Conservation (phyloP, 31 red algal genomes). For the Endocladia muricata region DNA sequence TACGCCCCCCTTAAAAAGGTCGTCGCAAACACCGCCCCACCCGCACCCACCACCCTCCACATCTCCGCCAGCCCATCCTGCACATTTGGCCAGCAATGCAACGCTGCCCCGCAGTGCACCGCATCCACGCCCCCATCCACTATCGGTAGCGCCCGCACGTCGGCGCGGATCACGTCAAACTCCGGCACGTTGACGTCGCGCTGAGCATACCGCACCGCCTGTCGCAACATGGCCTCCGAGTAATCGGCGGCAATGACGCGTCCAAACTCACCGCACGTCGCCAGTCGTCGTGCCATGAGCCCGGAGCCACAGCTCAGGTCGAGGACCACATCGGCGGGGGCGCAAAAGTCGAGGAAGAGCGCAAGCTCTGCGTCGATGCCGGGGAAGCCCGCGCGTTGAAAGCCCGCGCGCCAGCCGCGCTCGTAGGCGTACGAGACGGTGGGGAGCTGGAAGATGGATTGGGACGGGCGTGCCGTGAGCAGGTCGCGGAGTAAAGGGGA, state of each 20-base stretch:
- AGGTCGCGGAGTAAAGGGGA: slow-evolving; percentile 8
- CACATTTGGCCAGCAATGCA: slow-evolving; percentile 89
- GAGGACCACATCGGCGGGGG: slow-evolving; percentile 33
- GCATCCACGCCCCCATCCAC: slow-evolving; percentile 31
- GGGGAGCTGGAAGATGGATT: slow-evolving; percentile 72
- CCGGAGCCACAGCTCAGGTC: slow-evolving; percentile 87
- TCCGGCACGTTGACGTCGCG: neutral
- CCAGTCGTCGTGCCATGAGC: slow-evolving; percentile 76
- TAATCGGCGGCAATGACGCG: slow-evolving; percentile 77
- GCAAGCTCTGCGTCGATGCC: slow-evolving; percentile 61
- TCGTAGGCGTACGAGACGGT: slow-evolving; percentile 83
- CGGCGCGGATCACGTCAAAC: slow-evolving; percentile 69
- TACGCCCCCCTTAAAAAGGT: slow-evolving; percentile 68
- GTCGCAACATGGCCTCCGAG: slow-evolving; percentile 74
- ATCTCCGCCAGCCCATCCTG: slow-evolving; percentile 86
- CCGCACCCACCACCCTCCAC: slow-evolving; percentile 62
- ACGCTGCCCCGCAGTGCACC: slow-evolving; percentile 82
- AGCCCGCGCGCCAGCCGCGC: slow-evolving; percentile 87
- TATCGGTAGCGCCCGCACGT: slow-evolving; percentile 78
- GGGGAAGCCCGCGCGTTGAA: slow-evolving; percentile 68
- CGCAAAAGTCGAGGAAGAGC: slow-evolving; percentile 48
- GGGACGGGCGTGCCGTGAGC: slow-evolving; percentile 4
- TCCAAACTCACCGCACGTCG: slow-evolving; percentile 10
- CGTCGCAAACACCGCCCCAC: slow-evolving; percentile 81
- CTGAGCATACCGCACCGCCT: slow-evolving; percentile 34